Percentiles rank a stretch among this genome's conserved stretches.
phyloP scores from a whole-genome alignment of 495 filamentous ascomycete genomes.

The Ramalina peruviana region DNA sequence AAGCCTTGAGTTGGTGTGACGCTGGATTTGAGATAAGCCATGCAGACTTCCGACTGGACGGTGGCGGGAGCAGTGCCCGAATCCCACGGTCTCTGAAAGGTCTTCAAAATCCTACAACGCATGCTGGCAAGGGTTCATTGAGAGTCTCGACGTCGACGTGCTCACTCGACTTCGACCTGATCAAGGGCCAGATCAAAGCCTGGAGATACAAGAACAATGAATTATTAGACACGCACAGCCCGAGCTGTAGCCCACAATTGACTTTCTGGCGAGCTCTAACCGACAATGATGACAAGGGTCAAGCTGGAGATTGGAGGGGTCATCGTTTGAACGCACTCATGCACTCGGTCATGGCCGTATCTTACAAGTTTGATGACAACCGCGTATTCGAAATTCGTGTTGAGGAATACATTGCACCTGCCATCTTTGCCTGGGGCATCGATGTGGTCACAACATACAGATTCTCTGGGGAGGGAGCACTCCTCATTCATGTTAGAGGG shows the following conservation, averaged over 20 bases:
- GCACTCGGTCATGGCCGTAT: constrained; percentile 29
- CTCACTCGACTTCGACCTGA: constrained; percentile 15
- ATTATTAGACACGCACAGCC: constrained; percentile 5
- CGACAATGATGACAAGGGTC: constrained; percentile 46
- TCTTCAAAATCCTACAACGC: constrained; percentile 7
- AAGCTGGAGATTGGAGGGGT: constrained; percentile 27
- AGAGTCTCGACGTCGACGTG: constrained; percentile 25
- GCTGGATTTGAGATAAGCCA: constrained; percentile 36
- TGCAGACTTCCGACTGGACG: constrained; percentile 29
- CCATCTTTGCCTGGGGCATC: constrained; percentile 44
- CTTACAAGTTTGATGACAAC: constrained; percentile 21
- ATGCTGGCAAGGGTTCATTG: constrained; percentile 11
- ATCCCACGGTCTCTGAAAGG: constrained; percentile 13
- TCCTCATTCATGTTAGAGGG: constrained; percentile 28
- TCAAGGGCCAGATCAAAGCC: constrained; percentile 7
- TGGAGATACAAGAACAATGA: constrained; percentile 11
- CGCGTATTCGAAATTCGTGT: constrained; percentile 24
- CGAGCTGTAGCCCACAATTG: constrained; percentile 15
- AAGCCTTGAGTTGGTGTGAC: constrained; percentile 28
- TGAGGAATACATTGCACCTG: constrained; percentile 38
- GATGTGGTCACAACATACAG: constrained; percentile 33
- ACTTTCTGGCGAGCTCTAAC: constrained; percentile 40
- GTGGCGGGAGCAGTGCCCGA: constrained; percentile 3
- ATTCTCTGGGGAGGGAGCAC: constrained; percentile 27
- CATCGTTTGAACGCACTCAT: constrained; percentile 21